Conservation (phyloP, 1,284 basidiomycete genomes). For the Agaricales sp. region DNA sequence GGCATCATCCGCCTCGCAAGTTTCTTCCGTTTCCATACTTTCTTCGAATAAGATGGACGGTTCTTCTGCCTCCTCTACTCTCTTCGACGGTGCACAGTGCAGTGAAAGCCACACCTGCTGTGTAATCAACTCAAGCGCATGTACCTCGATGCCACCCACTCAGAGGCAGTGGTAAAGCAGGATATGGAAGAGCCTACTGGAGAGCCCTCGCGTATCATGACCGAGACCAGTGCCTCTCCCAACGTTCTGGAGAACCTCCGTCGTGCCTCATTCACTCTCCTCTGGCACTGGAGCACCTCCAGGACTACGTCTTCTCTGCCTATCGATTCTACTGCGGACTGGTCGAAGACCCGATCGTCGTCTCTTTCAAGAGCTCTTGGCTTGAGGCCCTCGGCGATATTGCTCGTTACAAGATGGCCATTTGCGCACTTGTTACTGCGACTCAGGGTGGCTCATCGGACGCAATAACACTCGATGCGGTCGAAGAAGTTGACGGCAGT, state of each 20-base stretch:
- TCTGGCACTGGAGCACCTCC: constrained; percentile 66
- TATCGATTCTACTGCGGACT: constrained; percentile 91
- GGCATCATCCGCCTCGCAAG: constrained; percentile 64
- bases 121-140: constrained; percentile 74
- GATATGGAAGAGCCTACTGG: constrained; percentile 37
- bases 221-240: constrained; percentile 35
- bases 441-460: constrained; percentile 24
- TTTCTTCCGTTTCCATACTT: too few species aligned
- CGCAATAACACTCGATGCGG: constrained; percentile 35
- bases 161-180: constrained; percentile 65
- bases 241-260: constrained; percentile 81
- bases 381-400: constrained; percentile 94
- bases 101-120: too few species aligned
- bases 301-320: constrained; percentile 90
- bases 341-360: constrained; percentile 72
- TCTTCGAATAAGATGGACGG: too few species aligned
- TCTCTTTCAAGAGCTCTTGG: constrained; percentile 74
- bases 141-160: constrained; percentile 63
- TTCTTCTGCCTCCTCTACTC: too few species aligned
- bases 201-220: constrained; percentile 33
- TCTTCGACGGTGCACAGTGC: too few species aligned
- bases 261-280: constrained; percentile 60
- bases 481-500: too few species aligned
- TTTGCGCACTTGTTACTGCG: too few species aligned
- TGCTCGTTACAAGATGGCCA: too few species aligned